phyloP scores from a whole-genome alignment of 768 basidiomycete genomes.

The Cubamyces lactineus region DNA sequence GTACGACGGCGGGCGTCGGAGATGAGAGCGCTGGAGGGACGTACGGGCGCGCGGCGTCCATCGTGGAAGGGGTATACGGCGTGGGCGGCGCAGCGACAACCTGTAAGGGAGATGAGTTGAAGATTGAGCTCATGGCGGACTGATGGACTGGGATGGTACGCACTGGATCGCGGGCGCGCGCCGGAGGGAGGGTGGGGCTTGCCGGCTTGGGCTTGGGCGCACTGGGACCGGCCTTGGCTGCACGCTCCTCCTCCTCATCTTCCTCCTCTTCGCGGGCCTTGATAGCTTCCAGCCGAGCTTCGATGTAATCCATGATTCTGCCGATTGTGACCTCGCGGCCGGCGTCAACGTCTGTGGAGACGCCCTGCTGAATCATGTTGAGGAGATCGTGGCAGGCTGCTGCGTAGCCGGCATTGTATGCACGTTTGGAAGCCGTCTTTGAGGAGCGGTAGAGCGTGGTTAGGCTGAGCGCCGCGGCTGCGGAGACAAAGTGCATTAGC shows the following conservation, averaged over 20 bases:
- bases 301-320: conserved; percentile 83
- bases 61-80: conserved; percentile 34
- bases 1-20: conserved; percentile 25
- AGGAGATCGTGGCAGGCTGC: conserved; percentile 81
- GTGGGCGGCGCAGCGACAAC: conserved; percentile 26
- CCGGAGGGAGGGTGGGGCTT: conserved; percentile 13
- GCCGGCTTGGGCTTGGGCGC: conserved; percentile 15
- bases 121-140: background rate
- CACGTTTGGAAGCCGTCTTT: conserved; percentile 72
- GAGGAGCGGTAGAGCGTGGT: conserved; percentile 86
- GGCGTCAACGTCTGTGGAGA: conserved; percentile 57
- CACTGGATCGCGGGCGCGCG: conserved; percentile 13
- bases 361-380: conserved; percentile 81
- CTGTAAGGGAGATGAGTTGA: conserved; percentile 33
- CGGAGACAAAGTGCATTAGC: conserved; percentile 9
- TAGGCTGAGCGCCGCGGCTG: conserved; percentile 83
- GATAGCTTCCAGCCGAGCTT: conserved; percentile 79
- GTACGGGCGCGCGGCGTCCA: conserved; percentile 20
- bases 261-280: conserved; percentile 78
- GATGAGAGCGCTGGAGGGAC: conserved; percentile 22
- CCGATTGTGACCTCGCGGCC: conserved; percentile 74
- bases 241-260: conserved; percentile 77
- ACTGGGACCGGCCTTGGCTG: conserved; percentile 36
- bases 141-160: background rate
- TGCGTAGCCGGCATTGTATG: conserved; percentile 81